These are phyloP conservation scores for Boechera divaricarpa DNA, from an alignment of 345 rosid genomes.

Conservation along the genomic window DNA sequence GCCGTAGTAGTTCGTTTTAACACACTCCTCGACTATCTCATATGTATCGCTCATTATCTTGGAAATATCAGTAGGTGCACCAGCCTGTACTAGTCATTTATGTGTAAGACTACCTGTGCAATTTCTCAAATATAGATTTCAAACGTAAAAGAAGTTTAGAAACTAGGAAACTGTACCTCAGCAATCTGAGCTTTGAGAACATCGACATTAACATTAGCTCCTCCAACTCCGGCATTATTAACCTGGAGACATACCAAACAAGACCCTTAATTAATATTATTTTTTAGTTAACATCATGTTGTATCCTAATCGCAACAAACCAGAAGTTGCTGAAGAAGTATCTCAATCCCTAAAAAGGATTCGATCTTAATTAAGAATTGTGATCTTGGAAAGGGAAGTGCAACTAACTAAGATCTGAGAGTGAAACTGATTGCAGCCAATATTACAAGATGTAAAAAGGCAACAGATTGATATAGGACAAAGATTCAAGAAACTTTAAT, in stretches of 20 bases:
- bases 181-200: constrained; percentile 37
- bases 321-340: not conserved
- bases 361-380: not conserved
- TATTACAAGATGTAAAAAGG: not conserved
- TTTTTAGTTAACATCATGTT: too few species aligned
- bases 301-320: not conserved
- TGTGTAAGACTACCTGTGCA: not conserved
- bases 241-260: constrained; percentile 36
- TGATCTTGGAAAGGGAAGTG: not conserved
- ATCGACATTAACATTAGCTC: constrained; percentile 35
- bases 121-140: not conserved
- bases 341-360: constrained; percentile 3
- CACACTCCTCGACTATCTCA: constrained; percentile 49
- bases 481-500: not conserved
- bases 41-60: constrained; percentile 46
- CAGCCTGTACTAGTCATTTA: constrained; percentile 26
- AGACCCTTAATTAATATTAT: too few species aligned
- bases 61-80: constrained; percentile 36
- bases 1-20: constrained; percentile 59
- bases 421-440: not conserved
- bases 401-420: not conserved
- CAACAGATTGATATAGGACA: not conserved
- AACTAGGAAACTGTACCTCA: constrained; percentile 25
- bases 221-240: constrained; percentile 60
- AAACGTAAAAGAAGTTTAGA: not conserved